Base-by-base conservation (phyloP, 2,329 filamentous ascomycete species). In the Botrytis porri region DNA sequence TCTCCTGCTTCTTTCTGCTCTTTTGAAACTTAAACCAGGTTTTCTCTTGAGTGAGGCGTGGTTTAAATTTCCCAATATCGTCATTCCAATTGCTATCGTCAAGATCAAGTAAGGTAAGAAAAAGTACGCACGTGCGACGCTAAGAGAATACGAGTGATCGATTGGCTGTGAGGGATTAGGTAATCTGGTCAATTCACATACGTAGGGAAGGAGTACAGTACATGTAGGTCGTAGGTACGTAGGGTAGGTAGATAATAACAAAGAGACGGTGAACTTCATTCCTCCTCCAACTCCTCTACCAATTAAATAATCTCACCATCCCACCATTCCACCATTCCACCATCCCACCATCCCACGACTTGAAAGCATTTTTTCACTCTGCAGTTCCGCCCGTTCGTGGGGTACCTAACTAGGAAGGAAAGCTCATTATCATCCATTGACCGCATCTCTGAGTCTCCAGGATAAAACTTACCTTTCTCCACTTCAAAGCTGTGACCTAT, bases 401-500 rank as follows among this genome's bases (percentile, higher is more conserved):
- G 60, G 60, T 62, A 63, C 43, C 61, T 10, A 25, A n/a, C 48
- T 16, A 57, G 51, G 51, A 57, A 57, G 51, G 51, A 57, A 57
- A 57, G 51, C 51, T 57, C 51, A 25, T 35, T 60, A 35, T 60
- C 32, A 35, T 60, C 35, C 32, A 35, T 60, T 60, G 57, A 60
- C 57, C 57, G 57, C 57, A 57, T 57, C 51, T 57, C n/a, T 29
- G 29, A 57, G 51, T 57, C 57, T 35, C 57, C 22, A 35, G 57
- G 59, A 25, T 61, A 57, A 61, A 37, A 39, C 32, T 39, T 39
- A 12, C 51, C 32, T 35, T 61, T 37, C 65, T 67, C 48, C 65
- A 67, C 65, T 41, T 54, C 65, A 57, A 57, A 57, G 65, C 48
- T 29, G 45, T 66, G 32, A 66, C 64, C 64, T 54, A n/a, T 54